phyloP scores from a whole-genome alignment of 2,329 filamentous ascomycete genomes.

The Didymella glomerata region DNA sequence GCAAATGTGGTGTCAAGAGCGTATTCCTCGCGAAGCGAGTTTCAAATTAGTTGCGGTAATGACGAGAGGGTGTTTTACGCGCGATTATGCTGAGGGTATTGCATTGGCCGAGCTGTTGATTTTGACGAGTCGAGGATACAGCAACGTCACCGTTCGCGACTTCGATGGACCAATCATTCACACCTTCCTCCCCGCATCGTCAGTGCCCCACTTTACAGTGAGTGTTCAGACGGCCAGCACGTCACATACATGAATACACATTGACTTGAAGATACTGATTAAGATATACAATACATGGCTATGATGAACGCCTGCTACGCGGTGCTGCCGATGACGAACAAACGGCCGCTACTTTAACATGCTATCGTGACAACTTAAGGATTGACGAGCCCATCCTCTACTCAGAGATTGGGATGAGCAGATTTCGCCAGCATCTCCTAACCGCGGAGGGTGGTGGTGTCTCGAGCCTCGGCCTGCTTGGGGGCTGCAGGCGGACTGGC shows the following conservation, averaged over 20 bases:
- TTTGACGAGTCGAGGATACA: not conserved
- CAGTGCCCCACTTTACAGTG: not conserved
- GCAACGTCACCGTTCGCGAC: conserved; percentile 19
- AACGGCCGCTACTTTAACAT: not conserved
- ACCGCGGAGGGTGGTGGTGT: conserved; percentile 39
- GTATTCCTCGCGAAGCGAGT: not conserved
- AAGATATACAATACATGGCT: conserved; percentile 4
- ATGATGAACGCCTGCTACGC: not conserved
- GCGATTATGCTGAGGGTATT: not conserved
- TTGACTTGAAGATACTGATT: not conserved
- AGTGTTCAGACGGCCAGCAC: too few relatives aligned
- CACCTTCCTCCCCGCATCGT: conserved; percentile 5
- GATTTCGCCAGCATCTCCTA: conserved; percentile 13
- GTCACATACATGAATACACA: not conserved
- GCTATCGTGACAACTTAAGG: not conserved
- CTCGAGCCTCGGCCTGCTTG: conserved; percentile 30
- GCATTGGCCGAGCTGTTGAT: not conserved
- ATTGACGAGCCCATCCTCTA: conserved; percentile 3
- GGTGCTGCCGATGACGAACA: not conserved
- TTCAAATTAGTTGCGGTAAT: not conserved
- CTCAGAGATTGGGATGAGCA: conserved; percentile 22
- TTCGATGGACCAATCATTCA: conserved; percentile 1
- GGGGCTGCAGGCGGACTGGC: conserved; percentile 16
- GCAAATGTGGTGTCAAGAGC: not conserved
- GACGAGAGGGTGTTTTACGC: not conserved